Percentiles rank a stretch among this genome's conserved stretches.
phyloP scores from a whole-genome alignment of 2,329 filamentous ascomycete species.

The Arthrobotrys entomopaga region DNA sequence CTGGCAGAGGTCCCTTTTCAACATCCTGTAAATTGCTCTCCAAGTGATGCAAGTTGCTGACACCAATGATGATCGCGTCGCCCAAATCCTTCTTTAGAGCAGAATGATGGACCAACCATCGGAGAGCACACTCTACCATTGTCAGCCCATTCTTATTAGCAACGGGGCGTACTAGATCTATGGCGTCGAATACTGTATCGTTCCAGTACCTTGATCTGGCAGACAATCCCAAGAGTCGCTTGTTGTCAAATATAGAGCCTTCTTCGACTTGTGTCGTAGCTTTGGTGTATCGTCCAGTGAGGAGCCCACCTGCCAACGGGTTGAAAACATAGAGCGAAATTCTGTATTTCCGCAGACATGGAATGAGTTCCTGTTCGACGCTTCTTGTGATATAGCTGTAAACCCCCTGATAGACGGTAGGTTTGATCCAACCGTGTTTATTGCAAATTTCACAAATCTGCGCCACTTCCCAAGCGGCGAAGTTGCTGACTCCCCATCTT shows the following conservation, averaged over 20 bases:
- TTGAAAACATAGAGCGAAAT: constrained; percentile 85
- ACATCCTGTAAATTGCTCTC: constrained; percentile 69
- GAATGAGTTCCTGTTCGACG: constrained; percentile 79
- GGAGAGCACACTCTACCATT: constrained; percentile 76
- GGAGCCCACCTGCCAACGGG: constrained; percentile 80
- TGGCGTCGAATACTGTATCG: constrained; percentile 73
- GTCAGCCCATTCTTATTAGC: constrained; percentile 74
- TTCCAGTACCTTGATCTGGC: constrained; percentile 79
- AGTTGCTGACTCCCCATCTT: constrained; percentile 82
- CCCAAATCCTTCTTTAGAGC: constrained; percentile 64
- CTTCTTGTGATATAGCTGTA: constrained; percentile 82
- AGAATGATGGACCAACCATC: constrained; percentile 78
- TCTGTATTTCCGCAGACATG: constrained; percentile 78
- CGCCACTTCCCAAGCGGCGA: constrained; percentile 85
- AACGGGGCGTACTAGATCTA: constrained; percentile 74
- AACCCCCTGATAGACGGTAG: constrained; percentile 87
- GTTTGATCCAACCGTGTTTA: constrained; percentile 81
- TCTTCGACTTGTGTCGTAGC: constrained; percentile 62
- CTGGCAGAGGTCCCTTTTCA: constrained; percentile 77
- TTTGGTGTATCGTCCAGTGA: constrained; percentile 77
- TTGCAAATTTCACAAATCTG: constrained; percentile 84
- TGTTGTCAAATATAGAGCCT: constrained; percentile 62
- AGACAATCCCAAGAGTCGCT: constrained; percentile 71
- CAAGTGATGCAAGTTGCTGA: constrained; percentile 69
- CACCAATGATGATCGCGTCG: constrained; percentile 71